phyloP scores from a whole-genome alignment of 2,329 filamentous ascomycete species.

The Exophiala alcalophila region DNA sequence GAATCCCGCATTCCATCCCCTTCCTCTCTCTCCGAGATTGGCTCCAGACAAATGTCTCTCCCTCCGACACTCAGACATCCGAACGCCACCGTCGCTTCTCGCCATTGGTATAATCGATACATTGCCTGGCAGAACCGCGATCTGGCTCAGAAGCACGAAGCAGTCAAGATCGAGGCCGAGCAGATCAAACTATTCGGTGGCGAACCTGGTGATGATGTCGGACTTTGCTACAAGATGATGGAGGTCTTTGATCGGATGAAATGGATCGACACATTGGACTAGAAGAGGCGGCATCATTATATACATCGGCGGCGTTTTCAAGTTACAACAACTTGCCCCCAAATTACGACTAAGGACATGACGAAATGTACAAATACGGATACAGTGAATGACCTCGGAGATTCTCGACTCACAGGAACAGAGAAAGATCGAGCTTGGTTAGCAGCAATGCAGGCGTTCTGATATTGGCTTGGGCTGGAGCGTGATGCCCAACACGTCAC shows the following conservation, averaged over 20 bases:
- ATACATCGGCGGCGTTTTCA: too few species aligned
- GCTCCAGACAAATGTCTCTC: slow-evolving; percentile 22
- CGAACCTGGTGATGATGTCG: slow-evolving; percentile 30
- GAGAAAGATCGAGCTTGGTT: slow-evolving; percentile 20
- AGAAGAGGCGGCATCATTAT: too few species aligned
- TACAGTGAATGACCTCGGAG: slow-evolving; percentile 2
- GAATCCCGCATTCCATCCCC: slow-evolving; percentile 16
- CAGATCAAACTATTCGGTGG: slow-evolving; percentile 39
- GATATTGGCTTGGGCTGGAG: slow-evolving; percentile 15
- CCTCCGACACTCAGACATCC: slow-evolving; percentile 32
- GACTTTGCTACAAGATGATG: slow-evolving; percentile 49
- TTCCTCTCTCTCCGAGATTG: slow-evolving; percentile 1
- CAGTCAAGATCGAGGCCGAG: slow-evolving; percentile 37
- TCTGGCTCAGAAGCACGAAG: slow-evolving; percentile 32
- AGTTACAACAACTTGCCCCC: too few species aligned
- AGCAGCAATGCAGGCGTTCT: slow-evolving; percentile 25
- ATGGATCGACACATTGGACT: slow-evolving; percentile 40
- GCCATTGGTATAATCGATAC: slow-evolving; percentile 44
- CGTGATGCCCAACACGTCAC: slow-evolving; percentile 23
- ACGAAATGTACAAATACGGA: background rate
- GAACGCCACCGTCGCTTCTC: slow-evolving; percentile 31
- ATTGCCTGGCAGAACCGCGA: slow-evolving; percentile 42
- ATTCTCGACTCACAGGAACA: slow-evolving; percentile 19
- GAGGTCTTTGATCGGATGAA: slow-evolving; percentile 50
- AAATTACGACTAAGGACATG: background rate